These are phyloP conservation scores for Pythium volutum DNA, from an alignment of 352 stramenopile genomes.

Conservation along the genomic window DNA sequence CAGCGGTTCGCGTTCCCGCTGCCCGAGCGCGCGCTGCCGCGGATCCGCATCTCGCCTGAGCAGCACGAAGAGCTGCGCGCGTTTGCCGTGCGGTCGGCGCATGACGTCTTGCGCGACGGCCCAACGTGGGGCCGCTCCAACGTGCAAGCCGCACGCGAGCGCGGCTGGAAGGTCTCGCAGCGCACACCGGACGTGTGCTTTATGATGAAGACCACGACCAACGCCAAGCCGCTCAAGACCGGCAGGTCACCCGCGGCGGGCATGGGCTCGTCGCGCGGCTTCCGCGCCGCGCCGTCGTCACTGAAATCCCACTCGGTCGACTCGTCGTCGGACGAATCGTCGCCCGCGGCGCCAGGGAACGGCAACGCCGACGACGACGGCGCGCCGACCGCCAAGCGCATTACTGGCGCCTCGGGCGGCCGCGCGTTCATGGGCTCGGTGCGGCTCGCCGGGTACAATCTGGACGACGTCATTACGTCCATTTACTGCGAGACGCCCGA, in stretches of 20 bases:
- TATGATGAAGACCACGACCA: slow-evolving; percentile 48
- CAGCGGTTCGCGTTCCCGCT: slow-evolving; percentile 43
- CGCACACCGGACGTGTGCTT: slow-evolving; percentile 45
- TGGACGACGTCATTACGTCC: slow-evolving; percentile 65
- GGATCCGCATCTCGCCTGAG: slow-evolving; percentile 39
- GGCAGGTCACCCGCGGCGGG: background rate
- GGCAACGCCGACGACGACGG: background rate
- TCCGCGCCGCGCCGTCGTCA: background rate
- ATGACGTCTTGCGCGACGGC: slow-evolving; percentile 52
- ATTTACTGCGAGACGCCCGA: slow-evolving; percentile 59
- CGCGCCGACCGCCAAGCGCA: slow-evolving; percentile 1
- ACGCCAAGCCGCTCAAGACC: slow-evolving; percentile 21
- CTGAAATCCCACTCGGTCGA: background rate
- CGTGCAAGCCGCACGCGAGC: slow-evolving; percentile 36
- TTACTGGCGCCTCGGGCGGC: slow-evolving; percentile 10
- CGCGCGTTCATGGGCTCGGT: slow-evolving; percentile 56
- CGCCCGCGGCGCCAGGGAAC: background rate
- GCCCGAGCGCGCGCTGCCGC: slow-evolving; percentile 45
- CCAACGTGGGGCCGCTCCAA: slow-evolving; percentile 65
- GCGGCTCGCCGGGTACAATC: slow-evolving; percentile 36
- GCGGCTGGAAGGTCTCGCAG: slow-evolving; percentile 55
- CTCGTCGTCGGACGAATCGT: slow-evolving; percentile 13
- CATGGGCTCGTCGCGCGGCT: background rate
- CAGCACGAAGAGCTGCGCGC: slow-evolving; percentile 65
- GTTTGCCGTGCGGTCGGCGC: slow-evolving; percentile 50